These are phyloP conservation scores for Erythrophleum ivorense DNA, from an alignment of 331 rosid genomes.

Conservation along the genomic window DNA sequence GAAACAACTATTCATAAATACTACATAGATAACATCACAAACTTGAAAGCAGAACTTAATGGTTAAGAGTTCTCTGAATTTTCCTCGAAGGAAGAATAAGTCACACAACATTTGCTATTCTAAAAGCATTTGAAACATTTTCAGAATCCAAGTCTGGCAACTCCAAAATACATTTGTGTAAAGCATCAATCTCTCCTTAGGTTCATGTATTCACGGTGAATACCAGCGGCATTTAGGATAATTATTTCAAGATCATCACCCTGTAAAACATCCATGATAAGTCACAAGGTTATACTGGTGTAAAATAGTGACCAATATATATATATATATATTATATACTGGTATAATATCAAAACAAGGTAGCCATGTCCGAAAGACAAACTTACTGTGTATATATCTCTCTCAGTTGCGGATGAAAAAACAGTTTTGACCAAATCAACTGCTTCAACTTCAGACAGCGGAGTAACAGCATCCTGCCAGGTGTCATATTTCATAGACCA, in stretches of 20 bases:
- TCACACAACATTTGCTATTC: conserved; percentile 3
- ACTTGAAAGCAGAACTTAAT: conserved; percentile 16
- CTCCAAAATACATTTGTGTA: conserved; percentile 26
- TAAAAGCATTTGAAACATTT: conserved; percentile 40
- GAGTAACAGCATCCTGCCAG: conserved; percentile 88
- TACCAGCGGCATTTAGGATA: conserved; percentile 69
- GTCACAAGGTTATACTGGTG: conserved; percentile 53
- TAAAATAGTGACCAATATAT: background rate
- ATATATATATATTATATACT: conserved; percentile 36
- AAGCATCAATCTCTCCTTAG: conserved; percentile 73
- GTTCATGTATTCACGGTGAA: conserved; percentile 66
- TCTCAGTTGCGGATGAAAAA: conserved; percentile 92
- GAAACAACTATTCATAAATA: background rate
- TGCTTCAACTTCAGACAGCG: conserved; percentile 87
- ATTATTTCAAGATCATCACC: conserved; percentile 86
- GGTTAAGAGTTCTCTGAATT: conserved; percentile 16
- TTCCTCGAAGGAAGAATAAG: conserved; percentile 25
- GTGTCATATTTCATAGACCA: background rate
- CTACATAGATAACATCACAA: background rate
- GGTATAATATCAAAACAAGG: conserved; percentile 19
- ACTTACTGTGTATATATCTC: conserved; percentile 92
- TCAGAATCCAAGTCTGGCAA: conserved; percentile 33
- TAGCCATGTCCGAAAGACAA: conserved; percentile 21
- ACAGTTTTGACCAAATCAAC: conserved; percentile 85
- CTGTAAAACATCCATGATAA: conserved; percentile 48